Evolutionary conservation across 2,329 filamentous ascomycete genomes (phyloP).

Genomic region (Emydomyces testavorans): DNA sequence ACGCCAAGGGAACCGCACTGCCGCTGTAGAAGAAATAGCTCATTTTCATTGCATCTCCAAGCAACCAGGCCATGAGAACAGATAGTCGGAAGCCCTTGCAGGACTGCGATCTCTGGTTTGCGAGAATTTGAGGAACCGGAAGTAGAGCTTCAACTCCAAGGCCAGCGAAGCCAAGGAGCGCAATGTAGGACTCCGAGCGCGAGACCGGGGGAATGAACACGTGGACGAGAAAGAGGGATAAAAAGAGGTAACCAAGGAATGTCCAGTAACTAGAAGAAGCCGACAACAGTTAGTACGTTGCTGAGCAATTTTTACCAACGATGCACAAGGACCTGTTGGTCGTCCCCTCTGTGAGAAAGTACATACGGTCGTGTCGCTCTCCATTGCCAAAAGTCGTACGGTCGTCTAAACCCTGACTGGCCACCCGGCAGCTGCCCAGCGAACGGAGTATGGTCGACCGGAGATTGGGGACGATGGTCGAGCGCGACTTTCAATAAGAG

Average conservation of each 20-base stretch:
- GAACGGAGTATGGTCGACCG: conserved; percentile 35
- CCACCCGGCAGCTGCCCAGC: conserved; percentile 22
- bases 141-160: conserved; percentile 40
- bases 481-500: conserved; percentile 51
- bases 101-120: conserved; percentile 38
- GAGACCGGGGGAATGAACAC: conserved; percentile 41
- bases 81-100: conserved; percentile 41
- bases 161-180: conserved; percentile 35
- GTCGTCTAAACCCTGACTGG: conserved; percentile 33
- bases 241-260: conserved; percentile 45
- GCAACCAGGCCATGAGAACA: conserved; percentile 38
- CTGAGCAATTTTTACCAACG: conserved; percentile 12
- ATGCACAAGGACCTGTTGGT: background rate
- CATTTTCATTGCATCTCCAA: conserved; percentile 42
- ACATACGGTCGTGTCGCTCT: conserved; percentile 41
- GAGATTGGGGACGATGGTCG: conserved; percentile 41
- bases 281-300: conserved; percentile 1
- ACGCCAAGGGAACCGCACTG: conserved; percentile 38
- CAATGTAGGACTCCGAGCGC: conserved; percentile 33
- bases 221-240: conserved; percentile 41
- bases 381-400: conserved; percentile 56
- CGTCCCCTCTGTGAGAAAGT: background rate
- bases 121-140: conserved; percentile 38
- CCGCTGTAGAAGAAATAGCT: conserved; percentile 39
- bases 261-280: conserved; percentile 42